Evolutionary conservation across 2,329 filamentous ascomycete species (phyloP).

Genomic region (Metarhizium anisopliae): DNA sequence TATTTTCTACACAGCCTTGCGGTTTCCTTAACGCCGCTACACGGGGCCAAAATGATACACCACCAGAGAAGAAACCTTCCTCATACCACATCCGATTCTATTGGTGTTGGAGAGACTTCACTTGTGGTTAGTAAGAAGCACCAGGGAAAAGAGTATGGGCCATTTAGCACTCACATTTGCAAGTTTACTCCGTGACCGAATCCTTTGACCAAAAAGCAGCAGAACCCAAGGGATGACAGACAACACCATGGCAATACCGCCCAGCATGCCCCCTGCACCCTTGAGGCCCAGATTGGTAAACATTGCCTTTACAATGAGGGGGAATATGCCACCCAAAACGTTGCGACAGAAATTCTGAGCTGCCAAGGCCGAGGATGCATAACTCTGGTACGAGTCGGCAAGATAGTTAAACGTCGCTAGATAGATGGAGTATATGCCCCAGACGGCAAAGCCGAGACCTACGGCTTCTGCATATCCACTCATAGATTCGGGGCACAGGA

Average conservation of each 20-base stretch:
- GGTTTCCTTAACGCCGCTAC: not conserved
- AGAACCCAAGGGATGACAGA: constrained; percentile 84
- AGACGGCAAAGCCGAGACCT: constrained; percentile 64
- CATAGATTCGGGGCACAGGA: constrained; percentile 17
- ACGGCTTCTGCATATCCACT: constrained; percentile 30
- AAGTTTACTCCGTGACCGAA: constrained; percentile 68
- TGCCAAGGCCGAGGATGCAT: constrained; percentile 76
- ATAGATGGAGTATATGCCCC: constrained; percentile 82
- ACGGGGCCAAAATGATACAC: not conserved
- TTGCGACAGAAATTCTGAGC: constrained; percentile 84
- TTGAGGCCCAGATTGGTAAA: constrained; percentile 64
- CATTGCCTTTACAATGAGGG: constrained; percentile 64
- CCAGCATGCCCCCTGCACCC: constrained; percentile 65
- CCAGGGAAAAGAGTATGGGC: too few relatives aligned
- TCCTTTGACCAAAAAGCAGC: constrained; percentile 67
- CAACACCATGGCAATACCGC: constrained; percentile 58
- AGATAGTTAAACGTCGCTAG: constrained; percentile 89
- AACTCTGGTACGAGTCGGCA: constrained; percentile 77
- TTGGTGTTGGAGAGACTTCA: not conserved
- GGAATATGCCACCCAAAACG: constrained; percentile 71
- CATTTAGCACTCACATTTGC: constrained; percentile 44
- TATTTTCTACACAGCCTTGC: too few relatives aligned
- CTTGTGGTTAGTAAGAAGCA: not conserved
- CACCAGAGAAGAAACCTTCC: not conserved
- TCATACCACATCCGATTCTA: not conserved